Base-by-base conservation (phyloP, 495 filamentous ascomycete species). In the Daldinia vernicosa region DNA sequence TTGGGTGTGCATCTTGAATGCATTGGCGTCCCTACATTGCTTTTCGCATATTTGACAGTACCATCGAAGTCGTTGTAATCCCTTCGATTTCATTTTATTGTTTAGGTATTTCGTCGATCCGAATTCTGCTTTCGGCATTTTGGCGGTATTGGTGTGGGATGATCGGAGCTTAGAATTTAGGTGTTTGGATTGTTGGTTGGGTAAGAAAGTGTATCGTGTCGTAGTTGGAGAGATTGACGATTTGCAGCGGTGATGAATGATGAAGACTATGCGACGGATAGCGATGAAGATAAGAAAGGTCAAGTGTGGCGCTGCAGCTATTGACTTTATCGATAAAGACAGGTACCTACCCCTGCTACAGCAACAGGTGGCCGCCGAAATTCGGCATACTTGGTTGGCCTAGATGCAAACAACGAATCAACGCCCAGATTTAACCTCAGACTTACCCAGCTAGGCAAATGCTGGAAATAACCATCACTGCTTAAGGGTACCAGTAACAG, bases 101-200 rank as follows among this genome's bases (percentile, higher is more conserved):
- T 85, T 87, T 53, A 98, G 85, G 69, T 92, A 86, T 75, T 98
- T 98, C 4, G 89, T 92, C 30, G 88, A 89, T 26, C 95, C 96
- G 22, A 92, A 89, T 84, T 98, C 95, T 66, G 96, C 96, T 81
- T 90, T 90, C 60, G 91, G 91, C 96, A 98, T 99, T n/a, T 74
- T 91, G 83, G 60, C 60, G 62, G 52, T 28, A 39, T 65, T 43
- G 50, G 5, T 39, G 14, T 32, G 15, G 22, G 17, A 0, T 12
- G 35, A 27, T 52, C n/a, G 22, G 15, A 1, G 24, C 24, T 22
- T 5, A 2, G 0, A 4, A 12, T 47, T 3, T 33, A n/a, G 14
- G 27, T 19, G 14, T 28, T 43, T 9, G 26, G 30, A 15, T 6
- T 54, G 24, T 43, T 3, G 6, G 45, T 32, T 4, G 14, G 28